Percentiles rank a stretch among this genome's conserved stretches.
Evolutionary conservation across 1,139 yeast genomes (phyloP).

Genomic region (Saccharomyces pastorianus): DNA sequence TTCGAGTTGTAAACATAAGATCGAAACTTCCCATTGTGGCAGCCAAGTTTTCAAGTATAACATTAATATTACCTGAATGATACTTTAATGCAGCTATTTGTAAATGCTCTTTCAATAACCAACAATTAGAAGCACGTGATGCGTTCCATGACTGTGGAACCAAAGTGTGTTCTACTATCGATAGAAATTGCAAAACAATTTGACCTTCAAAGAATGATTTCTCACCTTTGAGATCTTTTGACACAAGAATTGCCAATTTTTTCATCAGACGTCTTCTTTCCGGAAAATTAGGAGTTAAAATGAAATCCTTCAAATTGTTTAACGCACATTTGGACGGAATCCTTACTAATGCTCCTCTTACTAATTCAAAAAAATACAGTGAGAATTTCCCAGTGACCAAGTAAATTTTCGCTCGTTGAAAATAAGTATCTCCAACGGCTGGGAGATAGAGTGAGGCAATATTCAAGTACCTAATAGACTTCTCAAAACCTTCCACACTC

Average conservation of each 20-base stretch:
- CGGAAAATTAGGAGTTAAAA: neutral
- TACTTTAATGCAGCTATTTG: neutral
- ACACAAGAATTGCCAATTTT: neutral
- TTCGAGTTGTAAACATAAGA: neutral
- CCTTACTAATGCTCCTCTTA: conserved; percentile 43
- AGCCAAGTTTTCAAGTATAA: neutral
- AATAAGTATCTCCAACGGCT: conserved; percentile 56
- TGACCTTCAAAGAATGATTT: neutral
- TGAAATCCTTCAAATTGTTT: neutral
- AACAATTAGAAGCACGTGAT: neutral
- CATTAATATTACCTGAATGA: neutral
- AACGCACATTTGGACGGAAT: neutral
- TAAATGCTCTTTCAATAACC: neutral
- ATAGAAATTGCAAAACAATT: neutral
- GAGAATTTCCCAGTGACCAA: conserved; percentile 36
- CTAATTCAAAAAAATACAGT: conserved; percentile 43
- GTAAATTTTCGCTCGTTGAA: conserved; percentile 53
- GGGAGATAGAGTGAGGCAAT: conserved; percentile 51
- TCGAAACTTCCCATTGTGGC: conserved; percentile 5
- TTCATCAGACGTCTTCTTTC: neutral
- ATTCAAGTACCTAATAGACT: conserved; percentile 43
- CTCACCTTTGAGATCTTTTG: neutral
- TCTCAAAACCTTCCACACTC: conserved; percentile 34
- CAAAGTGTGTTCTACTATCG: neutral
- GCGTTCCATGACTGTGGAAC: neutral